A percentile compares a stretch with the other conserved stretches of the same genome.
Conservation (phyloP, 192 early-diverging fungal genomes). For the Coemansia furcata region DNA sequence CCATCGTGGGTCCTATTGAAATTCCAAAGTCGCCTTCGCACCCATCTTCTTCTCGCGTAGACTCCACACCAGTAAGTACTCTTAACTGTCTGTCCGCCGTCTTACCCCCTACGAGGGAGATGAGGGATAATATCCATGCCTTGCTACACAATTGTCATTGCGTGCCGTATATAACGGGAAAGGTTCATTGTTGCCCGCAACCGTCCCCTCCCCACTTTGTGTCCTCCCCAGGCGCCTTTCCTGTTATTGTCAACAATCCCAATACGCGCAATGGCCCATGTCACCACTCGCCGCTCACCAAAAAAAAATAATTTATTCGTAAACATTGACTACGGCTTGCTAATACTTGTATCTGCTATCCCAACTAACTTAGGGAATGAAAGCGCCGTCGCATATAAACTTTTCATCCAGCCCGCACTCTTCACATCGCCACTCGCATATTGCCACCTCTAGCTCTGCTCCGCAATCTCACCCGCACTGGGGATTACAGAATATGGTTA, state of each 20-base stretch:
- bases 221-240: neutral
- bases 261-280: neutral
- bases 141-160: neutral
- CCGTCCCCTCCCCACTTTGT: neutral
- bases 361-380: constrained; percentile 38
- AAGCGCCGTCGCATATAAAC: constrained; percentile 50
- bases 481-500: neutral
- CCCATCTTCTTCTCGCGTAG: constrained; percentile 34
- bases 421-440: constrained; percentile 25
- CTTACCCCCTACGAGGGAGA: neutral
- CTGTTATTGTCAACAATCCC: constrained; percentile 4
- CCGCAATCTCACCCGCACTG: neutral
- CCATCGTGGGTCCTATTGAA: constrained; percentile 45
- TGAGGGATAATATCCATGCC: neutral
- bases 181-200: constrained; percentile 1
- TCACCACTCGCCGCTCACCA: neutral
- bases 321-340: neutral
- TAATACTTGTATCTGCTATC: neutral
- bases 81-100: neutral
- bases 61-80: constrained; percentile 51
- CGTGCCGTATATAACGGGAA: neutral
- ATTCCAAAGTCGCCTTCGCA: constrained; percentile 52
- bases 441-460: constrained; percentile 3
- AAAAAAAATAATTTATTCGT: neutral
- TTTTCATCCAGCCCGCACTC: constrained; percentile 41